phyloP scores from a whole-genome alignment of 139 green algal species.

The Chlamydomonas sp. region DNA sequence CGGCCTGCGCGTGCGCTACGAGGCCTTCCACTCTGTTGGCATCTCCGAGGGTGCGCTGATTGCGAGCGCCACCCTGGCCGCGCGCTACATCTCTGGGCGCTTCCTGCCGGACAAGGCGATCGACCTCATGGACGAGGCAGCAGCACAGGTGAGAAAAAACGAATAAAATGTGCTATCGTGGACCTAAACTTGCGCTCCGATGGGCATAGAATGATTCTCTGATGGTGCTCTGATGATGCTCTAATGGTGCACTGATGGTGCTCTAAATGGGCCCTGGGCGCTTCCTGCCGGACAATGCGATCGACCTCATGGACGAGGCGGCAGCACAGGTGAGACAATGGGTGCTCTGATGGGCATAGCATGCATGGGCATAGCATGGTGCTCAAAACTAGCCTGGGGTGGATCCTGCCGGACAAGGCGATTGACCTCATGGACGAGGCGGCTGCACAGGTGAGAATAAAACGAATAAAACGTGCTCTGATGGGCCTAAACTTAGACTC shows the following conservation, averaged over 20 bases:
- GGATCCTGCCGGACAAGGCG: constrained; percentile 85
- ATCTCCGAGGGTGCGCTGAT: constrained; percentile 89
- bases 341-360: background rate
- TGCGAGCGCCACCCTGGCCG: constrained; percentile 74
- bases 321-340: constrained; percentile 75
- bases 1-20: constrained; percentile 84
- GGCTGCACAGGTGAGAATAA: too few species aligned
- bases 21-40: constrained; percentile 62
- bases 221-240: too few species aligned
- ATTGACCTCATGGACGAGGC: constrained; percentile 94
- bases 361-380: constrained; percentile 74
- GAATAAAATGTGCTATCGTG: too few species aligned
- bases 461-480: too few species aligned
- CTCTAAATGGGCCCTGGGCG: constrained; percentile 78
- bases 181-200: background rate
- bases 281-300: constrained; percentile 86
- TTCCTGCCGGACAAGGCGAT: constrained; percentile 91
- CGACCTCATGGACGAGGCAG: constrained; percentile 89
- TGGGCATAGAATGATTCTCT: background rate
- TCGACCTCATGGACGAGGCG: constrained; percentile 91
- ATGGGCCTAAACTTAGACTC: background rate
- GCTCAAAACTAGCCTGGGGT: constrained; percentile 74
- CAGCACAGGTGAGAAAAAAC: constrained; percentile 76
- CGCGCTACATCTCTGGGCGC: constrained; percentile 76
- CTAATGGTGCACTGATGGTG: constrained; percentile 81